Conservation (phyloP, 1,284 basidiomycete species). For the Malassezia psittaci region DNA sequence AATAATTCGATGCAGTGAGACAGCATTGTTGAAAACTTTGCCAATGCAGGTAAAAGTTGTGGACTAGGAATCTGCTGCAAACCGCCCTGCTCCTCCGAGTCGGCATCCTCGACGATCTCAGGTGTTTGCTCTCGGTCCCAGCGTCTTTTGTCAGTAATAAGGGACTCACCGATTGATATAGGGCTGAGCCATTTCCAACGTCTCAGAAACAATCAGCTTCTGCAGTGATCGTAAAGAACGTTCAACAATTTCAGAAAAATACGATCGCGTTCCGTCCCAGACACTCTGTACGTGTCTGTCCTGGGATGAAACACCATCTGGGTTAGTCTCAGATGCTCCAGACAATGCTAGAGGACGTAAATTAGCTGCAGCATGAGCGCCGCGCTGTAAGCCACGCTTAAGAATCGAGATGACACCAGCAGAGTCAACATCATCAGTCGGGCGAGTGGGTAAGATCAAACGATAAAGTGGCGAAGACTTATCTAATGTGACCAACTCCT, state of each 20-base stretch:
- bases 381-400: conserved; percentile 28
- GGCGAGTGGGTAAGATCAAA: conserved; percentile 3
- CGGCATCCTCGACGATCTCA: background rate
- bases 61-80: conserved; percentile 22
- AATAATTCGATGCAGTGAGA: conserved; percentile 26
- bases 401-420: conserved; percentile 21
- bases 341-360: conserved; percentile 6
- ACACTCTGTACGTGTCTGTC: conserved; percentile 15
- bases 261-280: conserved; percentile 28
- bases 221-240: conserved; percentile 26
- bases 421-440: conserved; percentile 21
- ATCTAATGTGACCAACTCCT: conserved; percentile 15
- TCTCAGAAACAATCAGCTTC: conserved; percentile 28
- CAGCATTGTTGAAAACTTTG: conserved; percentile 32
- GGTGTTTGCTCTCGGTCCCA: conserved; percentile 18
- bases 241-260: conserved; percentile 23
- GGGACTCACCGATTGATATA: conserved; percentile 19
- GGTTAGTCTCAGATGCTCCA: background rate
- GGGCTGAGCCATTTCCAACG: conserved; percentile 24
- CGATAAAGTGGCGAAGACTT: background rate
- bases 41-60: conserved; percentile 28
- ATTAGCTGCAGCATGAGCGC: conserved; percentile 16
- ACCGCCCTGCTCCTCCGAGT: background rate
- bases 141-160: background rate
- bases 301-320: background rate